Evolutionary conservation across 106 monocot genomes (phyloP).

Genomic region (Dendrobium chrysotoxum): DNA sequence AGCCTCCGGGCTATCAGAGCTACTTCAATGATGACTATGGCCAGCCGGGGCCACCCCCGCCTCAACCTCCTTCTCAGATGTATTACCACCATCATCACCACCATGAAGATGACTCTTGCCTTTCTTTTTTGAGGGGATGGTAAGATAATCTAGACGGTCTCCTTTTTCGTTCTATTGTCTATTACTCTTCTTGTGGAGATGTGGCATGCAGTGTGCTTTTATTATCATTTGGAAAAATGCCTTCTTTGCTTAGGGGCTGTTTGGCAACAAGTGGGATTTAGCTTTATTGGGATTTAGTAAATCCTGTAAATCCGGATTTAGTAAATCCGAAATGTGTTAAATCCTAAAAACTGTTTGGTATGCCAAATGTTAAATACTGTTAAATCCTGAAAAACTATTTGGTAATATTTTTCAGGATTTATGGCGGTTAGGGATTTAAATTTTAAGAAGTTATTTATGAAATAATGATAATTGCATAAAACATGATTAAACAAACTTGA

Average conservation of each 20-base stretch:
- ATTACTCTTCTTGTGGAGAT: not conserved
- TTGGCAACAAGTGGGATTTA: too few relatives aligned
- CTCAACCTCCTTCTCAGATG: constrained; percentile 5
- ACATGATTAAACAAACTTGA: too few relatives aligned
- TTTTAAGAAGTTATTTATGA: too few relatives aligned
- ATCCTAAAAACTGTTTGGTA: too few relatives aligned
- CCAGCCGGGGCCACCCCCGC: not conserved
- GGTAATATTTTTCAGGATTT: too few relatives aligned
- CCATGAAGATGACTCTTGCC: constrained; percentile 1
- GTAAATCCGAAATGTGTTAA: too few relatives aligned
- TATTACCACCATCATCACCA: constrained; percentile 13
- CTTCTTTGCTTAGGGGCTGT: not conserved
- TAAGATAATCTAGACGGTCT: not conserved
- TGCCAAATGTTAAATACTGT: too few relatives aligned
- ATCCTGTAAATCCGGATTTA: too few relatives aligned
- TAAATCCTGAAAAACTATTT: too few relatives aligned
- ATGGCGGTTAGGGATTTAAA: too few relatives aligned
- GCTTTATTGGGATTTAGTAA: too few relatives aligned
- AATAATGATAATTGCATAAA: too few relatives aligned
- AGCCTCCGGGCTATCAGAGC: constrained; percentile 8
- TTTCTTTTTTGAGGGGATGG: constrained; percentile 8
- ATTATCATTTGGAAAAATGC: not conserved
- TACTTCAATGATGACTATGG: constrained; percentile 9
- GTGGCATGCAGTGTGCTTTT: not conserved
- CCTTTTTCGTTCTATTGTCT: not conserved